Evolutionary conservation across 345 rosid species (phyloP).

Genomic region (Pugionium dolabratum): DNA sequence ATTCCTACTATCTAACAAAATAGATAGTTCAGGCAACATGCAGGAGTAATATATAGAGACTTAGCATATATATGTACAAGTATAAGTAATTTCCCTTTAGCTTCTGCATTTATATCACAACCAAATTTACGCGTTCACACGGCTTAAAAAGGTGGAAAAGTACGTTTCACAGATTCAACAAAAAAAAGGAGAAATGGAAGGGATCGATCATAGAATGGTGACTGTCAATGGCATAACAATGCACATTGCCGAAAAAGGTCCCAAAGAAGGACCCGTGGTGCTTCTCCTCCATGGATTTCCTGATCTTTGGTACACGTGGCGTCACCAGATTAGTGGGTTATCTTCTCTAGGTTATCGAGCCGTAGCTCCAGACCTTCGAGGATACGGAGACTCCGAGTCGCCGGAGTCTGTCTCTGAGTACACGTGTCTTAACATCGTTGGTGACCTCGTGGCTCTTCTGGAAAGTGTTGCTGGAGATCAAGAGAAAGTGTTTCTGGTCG

Average conservation of each 20-base stretch:
- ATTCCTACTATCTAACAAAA: slow-evolving; percentile 1
- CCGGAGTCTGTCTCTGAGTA: slow-evolving; percentile 53
- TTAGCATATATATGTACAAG: not conserved
- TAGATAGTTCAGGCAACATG: too few species aligned
- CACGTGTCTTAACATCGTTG: slow-evolving; percentile 58
- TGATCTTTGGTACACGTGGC: slow-evolving; percentile 85
- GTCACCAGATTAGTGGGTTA: slow-evolving; percentile 67
- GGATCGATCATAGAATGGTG: slow-evolving; percentile 53
- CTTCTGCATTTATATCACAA: slow-evolving; percentile 17
- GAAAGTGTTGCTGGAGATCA: slow-evolving; percentile 57
- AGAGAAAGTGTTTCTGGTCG: slow-evolving; percentile 68
- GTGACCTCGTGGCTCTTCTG: slow-evolving; percentile 60
- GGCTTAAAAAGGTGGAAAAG: not conserved
- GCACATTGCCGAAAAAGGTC: slow-evolving; percentile 77
- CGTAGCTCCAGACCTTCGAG: slow-evolving; percentile 82
- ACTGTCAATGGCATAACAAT: slow-evolving; percentile 65
- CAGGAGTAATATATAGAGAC: too few species aligned
- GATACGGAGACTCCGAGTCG: slow-evolving; percentile 68
- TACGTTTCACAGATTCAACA: not conserved
- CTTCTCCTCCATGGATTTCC: slow-evolving; percentile 88
- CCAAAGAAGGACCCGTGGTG: slow-evolving; percentile 48
- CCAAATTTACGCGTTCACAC: not conserved
- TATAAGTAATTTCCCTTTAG: not conserved
- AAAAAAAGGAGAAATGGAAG: slow-evolving; percentile 45
- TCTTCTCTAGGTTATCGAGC: slow-evolving; percentile 63